Base-by-base conservation (phyloP, 306 rosid species). In the Rosa rugosa region DNA sequence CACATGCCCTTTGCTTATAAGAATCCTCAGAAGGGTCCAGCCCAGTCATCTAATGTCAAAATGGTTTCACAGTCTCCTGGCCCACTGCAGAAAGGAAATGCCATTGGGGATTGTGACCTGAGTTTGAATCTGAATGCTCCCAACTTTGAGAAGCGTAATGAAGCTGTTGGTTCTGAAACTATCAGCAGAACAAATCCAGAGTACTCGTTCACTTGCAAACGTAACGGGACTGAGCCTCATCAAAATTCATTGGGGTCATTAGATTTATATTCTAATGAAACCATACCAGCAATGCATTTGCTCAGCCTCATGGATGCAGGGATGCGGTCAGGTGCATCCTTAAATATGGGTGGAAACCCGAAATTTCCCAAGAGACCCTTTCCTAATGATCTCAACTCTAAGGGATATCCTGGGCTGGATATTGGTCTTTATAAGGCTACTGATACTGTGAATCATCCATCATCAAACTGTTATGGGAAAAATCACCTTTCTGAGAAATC, bases 241-340 rank as follows among this genome's bases (percentile, higher is more conserved):
- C 91, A 87, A 79, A 89, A 84, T 75, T 47, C 75, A 69, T 79
- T 85, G 80, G 91, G 91, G 17, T 82, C 99, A 34, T 72, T 86
- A 73, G 97, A 96, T 87, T 73, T 89, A 83, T 96, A 90, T 89
- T 85, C 98, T 42, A 91, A 93, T 72, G 99, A 96, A 69, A 89
- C 96, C 64, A 93, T 96, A 85, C 96, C 97, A 6, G 98, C 99
- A 69, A 93, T 96, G 99, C 99, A 96, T 90, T 88, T 96, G 80
- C 98, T 96, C 72, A 96, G 97, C 92, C 98, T 96, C 57, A 93
- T 96, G 98, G 94, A 92, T 82, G 91, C 99, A 57, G 89, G 97
- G 79, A 87, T 87, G 95, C 94, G 73, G 82, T 83, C 98, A 13
- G 87, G 89, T 53, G 77, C 93, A 42, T 76, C 93, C 77, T 85